phyloP scores from a whole-genome alignment of 306 rosid genomes.

The Fagus crenata region DNA sequence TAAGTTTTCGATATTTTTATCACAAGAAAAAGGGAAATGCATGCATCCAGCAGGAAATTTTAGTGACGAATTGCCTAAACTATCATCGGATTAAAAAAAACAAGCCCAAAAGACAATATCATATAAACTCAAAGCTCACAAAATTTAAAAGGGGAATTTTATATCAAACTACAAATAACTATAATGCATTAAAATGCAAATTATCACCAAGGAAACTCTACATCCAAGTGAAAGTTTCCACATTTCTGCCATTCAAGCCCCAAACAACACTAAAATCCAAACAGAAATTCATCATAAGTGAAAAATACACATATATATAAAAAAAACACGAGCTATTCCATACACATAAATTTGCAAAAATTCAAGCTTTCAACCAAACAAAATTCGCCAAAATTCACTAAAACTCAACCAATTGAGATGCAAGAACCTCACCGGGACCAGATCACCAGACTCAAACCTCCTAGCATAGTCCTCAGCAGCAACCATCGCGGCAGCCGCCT shows the following conservation, averaged over 20 bases:
- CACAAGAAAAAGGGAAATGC: neutral
- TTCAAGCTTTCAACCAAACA: neutral
- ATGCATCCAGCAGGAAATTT: neutral
- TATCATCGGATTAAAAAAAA: neutral
- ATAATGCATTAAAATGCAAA: neutral
- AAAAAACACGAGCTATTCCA: neutral
- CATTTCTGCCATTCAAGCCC: neutral
- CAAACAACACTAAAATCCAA: neutral
- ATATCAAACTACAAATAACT: neutral
- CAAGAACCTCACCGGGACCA: slow-evolving; percentile 34
- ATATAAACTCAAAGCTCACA: neutral
- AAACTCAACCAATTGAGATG: neutral
- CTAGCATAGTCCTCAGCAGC: slow-evolving; percentile 95
- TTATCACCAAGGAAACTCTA: neutral
- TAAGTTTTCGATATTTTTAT: neutral
- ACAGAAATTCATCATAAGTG: too few relatives aligned
- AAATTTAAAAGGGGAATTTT: neutral
- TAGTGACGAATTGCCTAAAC: neutral
- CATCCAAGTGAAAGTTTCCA: neutral
- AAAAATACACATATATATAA: neutral
- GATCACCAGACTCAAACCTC: slow-evolving; percentile 75
- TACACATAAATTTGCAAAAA: neutral
- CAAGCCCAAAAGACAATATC: neutral
- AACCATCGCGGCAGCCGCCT: slow-evolving; percentile 93
- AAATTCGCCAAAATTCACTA: neutral